Conservation (phyloP, 2,329 filamentous ascomycete species). For the Alternaria incomplexa region DNA sequence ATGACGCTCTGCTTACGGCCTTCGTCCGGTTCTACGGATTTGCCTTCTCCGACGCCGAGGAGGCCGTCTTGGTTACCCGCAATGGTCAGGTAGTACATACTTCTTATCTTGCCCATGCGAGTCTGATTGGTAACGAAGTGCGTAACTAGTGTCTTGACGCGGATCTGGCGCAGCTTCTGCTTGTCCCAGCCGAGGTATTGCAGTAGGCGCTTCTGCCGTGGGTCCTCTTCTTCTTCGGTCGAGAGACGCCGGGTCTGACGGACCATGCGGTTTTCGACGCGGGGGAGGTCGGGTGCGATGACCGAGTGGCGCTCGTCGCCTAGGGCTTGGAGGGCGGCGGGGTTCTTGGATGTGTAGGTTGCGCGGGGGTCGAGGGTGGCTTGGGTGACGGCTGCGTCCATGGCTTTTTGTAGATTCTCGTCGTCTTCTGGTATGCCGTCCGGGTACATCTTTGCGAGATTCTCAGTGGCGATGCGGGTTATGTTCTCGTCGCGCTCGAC, state of each 20-base stretch:
- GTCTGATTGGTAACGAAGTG: slow-evolving; percentile 90
- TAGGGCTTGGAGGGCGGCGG: slow-evolving; percentile 55
- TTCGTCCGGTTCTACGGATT: slow-evolving; percentile 75
- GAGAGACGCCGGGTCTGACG: slow-evolving; percentile 38
- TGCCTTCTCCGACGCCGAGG: slow-evolving; percentile 88
- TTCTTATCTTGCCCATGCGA: slow-evolving; percentile 89
- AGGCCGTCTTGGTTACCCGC: slow-evolving; percentile 88
- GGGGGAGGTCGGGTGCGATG: slow-evolving; percentile 60
- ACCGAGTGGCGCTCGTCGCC: slow-evolving; percentile 54
- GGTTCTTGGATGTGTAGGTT: slow-evolving; percentile 57
- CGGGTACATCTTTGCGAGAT: slow-evolving; percentile 46
- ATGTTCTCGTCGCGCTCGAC: slow-evolving; percentile 42
- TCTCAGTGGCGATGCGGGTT: slow-evolving; percentile 40
- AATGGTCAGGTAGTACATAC: slow-evolving; percentile 75
- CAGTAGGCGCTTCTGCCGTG: slow-evolving; percentile 59
- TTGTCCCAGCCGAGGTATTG: slow-evolving; percentile 63
- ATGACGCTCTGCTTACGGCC: slow-evolving; percentile 76
- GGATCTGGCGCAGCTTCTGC: slow-evolving; percentile 59
- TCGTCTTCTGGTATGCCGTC: slow-evolving; percentile 42
- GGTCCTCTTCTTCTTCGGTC: slow-evolving; percentile 52
- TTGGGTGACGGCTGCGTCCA: slow-evolving; percentile 42
- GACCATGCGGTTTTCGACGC: slow-evolving; percentile 48
- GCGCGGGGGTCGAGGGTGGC: slow-evolving; percentile 51
- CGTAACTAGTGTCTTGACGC: slow-evolving; percentile 73
- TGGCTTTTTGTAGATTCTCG: slow-evolving; percentile 28